Evolutionary conservation across 2,329 filamentous ascomycete genomes (phyloP).

Genomic region (Ceratocystis destructans): DNA sequence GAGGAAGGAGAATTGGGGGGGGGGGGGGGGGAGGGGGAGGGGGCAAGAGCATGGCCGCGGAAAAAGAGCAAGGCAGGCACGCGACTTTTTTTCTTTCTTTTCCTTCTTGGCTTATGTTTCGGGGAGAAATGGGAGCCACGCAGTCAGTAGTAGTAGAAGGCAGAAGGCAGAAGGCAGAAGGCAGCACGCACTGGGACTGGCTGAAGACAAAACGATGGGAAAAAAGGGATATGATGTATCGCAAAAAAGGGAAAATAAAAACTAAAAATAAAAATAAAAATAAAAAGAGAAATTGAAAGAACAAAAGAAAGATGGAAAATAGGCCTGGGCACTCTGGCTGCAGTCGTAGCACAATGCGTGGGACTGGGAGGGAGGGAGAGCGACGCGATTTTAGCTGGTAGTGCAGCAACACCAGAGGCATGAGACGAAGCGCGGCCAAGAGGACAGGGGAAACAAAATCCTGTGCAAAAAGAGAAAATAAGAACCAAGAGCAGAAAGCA

Average conservation of each 20-base stretch:
- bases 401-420: background rate
- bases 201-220: too few species aligned
- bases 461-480: background rate
- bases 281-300: background rate
- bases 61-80: background rate
- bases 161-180: too few species aligned
- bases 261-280: background rate
- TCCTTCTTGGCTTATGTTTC: too few species aligned
- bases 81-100: slow-evolving; percentile 2
- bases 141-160: background rate
- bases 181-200: too few species aligned
- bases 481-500: background rate
- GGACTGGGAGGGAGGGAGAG: background rate
- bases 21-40: background rate
- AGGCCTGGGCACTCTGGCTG: background rate
- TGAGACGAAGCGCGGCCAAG: background rate
- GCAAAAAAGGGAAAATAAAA: background rate
- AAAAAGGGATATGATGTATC: background rate
- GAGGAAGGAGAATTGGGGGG: background rate
- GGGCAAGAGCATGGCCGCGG: background rate
- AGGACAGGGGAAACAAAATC: background rate
- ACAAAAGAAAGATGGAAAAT: background rate
- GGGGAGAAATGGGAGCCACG: background rate
- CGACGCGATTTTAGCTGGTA: background rate
- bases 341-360: background rate